These are phyloP conservation scores for Ophiocytium majus DNA, from an alignment of 352 stramenopile species.

Conservation along the genomic window DNA sequence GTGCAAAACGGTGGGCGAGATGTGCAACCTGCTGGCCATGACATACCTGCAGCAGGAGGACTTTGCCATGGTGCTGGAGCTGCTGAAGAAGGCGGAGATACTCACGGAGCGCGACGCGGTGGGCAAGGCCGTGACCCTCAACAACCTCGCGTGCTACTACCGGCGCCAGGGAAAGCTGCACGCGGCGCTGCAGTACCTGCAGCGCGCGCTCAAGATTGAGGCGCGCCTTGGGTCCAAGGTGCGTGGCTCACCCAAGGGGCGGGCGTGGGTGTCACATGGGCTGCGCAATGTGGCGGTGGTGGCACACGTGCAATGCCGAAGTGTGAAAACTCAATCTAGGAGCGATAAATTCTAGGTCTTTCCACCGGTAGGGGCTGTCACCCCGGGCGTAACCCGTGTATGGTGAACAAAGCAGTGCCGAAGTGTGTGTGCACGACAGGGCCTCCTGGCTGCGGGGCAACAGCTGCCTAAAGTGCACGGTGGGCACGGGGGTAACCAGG, in stretches of 20 bases:
- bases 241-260: no score
- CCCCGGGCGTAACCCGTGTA: no score
- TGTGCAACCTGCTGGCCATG: constrained; percentile 91
- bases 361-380: no score
- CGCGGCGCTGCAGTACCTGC: constrained; percentile 82
- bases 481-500: no score
- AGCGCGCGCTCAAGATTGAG: constrained; percentile 85
- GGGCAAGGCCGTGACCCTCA: constrained; percentile 81
- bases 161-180: constrained; percentile 80
- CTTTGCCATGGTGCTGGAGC: constrained; percentile 80
- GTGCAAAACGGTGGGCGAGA: constrained; percentile 86
- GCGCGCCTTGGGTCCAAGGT: constrained; percentile 17
- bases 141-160: constrained; percentile 90
- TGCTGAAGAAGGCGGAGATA: constrained; percentile 90
- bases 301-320: no score
- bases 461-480: no score
- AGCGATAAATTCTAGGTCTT: no score
- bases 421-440: no score
- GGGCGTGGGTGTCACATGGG: no score
- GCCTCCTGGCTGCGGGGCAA: no score
- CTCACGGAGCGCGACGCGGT: constrained; percentile 77
- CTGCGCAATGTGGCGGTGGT: not conserved
- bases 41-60: constrained; percentile 89
- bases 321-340: no score
- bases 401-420: no score